These are phyloP conservation scores for Fomitopsis schrenkii DNA, from an alignment of 1,284 basidiomycete genomes.

Conservation along the genomic window DNA sequence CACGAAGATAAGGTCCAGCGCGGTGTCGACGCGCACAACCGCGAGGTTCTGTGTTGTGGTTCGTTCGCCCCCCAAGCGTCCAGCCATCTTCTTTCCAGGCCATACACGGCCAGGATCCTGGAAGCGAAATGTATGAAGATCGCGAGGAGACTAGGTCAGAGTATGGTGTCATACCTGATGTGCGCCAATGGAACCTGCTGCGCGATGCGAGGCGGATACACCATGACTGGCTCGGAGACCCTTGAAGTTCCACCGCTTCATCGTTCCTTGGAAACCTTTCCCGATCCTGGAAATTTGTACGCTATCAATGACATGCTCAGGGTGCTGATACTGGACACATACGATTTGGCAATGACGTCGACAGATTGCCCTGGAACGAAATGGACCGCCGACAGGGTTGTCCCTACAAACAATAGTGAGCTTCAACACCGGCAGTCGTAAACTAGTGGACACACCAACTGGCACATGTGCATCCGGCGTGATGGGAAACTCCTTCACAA, in stretches of 20 bases:
- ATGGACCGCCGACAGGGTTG: conserved; percentile 86
- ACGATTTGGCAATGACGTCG: conserved; percentile 93
- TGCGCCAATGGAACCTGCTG: conserved; percentile 90
- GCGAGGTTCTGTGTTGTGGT: conserved; percentile 87
- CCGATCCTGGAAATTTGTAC: conserved; percentile 69
- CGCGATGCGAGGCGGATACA: conserved; percentile 94
- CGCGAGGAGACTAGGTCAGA: background rate
- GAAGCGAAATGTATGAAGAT: background rate
- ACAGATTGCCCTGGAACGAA: conserved; percentile 98
- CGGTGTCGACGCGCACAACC: conserved; percentile 85
- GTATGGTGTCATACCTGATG: conserved; percentile 64
- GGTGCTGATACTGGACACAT: conserved; percentile 29
- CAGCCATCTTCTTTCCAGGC: conserved; percentile 99
- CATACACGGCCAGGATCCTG: conserved; percentile 93
- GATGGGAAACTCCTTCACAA: conserved; percentile 88
- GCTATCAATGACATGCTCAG: background rate
- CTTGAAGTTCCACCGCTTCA: conserved; percentile 96
- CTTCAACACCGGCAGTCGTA: background rate
- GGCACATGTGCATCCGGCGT: conserved; percentile 88
- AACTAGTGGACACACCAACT: conserved; percentile 57
- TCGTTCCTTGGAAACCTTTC: conserved; percentile 95
- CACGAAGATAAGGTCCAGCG: conserved; percentile 86
- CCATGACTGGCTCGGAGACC: conserved; percentile 95
- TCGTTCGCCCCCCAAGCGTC: conserved; percentile 84
- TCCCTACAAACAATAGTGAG: conserved; percentile 48